phyloP scores from a whole-genome alignment of 331 rosid species.

The Spiraea crenata region DNA sequence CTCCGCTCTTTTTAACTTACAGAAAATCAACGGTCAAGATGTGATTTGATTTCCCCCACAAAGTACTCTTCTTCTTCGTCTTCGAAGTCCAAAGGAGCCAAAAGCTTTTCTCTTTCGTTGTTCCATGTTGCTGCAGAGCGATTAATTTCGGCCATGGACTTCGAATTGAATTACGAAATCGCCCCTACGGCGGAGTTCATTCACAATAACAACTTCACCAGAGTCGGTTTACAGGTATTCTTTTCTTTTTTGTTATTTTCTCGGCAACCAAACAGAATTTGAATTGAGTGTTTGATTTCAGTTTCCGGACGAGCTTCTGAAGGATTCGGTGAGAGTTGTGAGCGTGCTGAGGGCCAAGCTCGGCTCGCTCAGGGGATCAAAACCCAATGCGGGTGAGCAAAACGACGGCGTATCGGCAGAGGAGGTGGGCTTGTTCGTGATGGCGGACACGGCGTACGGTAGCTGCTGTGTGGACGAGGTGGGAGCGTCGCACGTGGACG shows the following conservation, averaged over 20 bases:
- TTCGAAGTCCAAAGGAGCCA: too few relatives aligned
- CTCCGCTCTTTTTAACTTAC: background rate
- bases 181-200: constrained; percentile 61
- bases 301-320: constrained; percentile 84
- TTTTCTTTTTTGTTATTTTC: background rate
- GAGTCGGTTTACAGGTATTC: constrained; percentile 79
- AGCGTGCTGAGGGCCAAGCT: constrained; percentile 49
- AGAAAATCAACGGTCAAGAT: background rate
- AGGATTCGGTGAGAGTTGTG: constrained; percentile 66
- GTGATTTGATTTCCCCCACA: too few relatives aligned
- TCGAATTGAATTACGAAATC: constrained; percentile 65
- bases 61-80: too few relatives aligned
- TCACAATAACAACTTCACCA: constrained; percentile 45
- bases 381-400: constrained; percentile 6
- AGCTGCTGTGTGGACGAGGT: constrained; percentile 95
- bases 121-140: background rate
- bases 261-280: constrained; percentile 1
- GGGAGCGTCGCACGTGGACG: constrained; percentile 74
- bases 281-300: too few relatives aligned
- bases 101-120: background rate
- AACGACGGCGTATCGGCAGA: constrained; percentile 17
- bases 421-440: constrained; percentile 54
- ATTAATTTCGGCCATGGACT: constrained; percentile 44
- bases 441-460: constrained; percentile 92
- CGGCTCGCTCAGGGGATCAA: constrained; percentile 23